phyloP scores from a whole-genome alignment of 192 early-diverging fungal species.

The Coemansia furcata region DNA sequence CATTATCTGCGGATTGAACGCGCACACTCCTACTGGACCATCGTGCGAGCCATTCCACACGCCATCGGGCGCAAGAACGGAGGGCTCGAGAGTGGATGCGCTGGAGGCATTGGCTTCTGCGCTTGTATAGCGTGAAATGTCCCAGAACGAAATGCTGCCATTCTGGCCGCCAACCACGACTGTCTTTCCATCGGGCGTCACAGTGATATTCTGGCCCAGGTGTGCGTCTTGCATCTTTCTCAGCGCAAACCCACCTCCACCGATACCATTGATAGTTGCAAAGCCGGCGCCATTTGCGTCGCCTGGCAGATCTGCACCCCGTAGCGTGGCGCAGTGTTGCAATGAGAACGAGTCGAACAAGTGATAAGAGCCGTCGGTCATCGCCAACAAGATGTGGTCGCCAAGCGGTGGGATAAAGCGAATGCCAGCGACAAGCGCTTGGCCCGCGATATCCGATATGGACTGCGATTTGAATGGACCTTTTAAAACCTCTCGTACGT shows the following conservation, averaged over 20 bases:
- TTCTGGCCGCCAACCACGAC: constrained; percentile 20
- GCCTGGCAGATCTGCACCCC: not conserved
- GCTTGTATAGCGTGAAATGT: constrained; percentile 1
- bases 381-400: constrained; percentile 24
- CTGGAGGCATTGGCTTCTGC: not conserved
- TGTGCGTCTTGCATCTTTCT: constrained; percentile 11
- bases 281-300: not conserved
- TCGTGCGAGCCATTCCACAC: constrained; percentile 33
- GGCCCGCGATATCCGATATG: not conserved
- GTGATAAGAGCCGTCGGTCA: constrained; percentile 16
- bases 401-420: constrained; percentile 32
- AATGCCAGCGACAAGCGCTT: constrained; percentile 16
- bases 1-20: constrained; percentile 40
- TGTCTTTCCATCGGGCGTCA: constrained; percentile 36
- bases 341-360: constrained; percentile 24
- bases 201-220: constrained; percentile 29
- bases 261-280: not conserved
- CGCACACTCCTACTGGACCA: constrained; percentile 32
- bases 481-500: constrained; percentile 61
- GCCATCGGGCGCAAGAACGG: constrained; percentile 14
- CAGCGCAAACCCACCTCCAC: not conserved
- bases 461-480: constrained; percentile 32
- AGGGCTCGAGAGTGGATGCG: not conserved
- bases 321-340: constrained; percentile 1
- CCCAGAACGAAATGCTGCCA: constrained; percentile 39